Evolutionary conservation across 768 basidiomycete genomes (phyloP).

Genomic region (Tulasnella sp.): DNA sequence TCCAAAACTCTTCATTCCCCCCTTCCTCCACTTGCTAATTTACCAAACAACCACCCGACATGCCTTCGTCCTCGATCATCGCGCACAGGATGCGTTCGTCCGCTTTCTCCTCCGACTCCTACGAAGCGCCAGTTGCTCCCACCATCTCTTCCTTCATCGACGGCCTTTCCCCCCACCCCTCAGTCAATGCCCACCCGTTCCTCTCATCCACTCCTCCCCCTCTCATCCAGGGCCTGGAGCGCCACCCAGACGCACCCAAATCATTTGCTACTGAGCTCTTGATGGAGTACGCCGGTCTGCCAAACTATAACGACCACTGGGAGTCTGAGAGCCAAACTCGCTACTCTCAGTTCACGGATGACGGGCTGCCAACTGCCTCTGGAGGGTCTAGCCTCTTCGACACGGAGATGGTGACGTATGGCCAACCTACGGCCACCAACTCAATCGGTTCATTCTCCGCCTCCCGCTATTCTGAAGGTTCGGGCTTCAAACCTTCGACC

Average conservation of each 20-base stretch:
- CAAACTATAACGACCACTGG: constrained; percentile 5
- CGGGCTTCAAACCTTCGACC: not conserved
- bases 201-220: constrained; percentile 18
- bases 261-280: not conserved
- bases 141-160: constrained; percentile 25
- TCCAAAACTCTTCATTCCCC: not conserved
- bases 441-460: not conserved
- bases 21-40: not conserved
- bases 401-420: not conserved
- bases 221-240: constrained; percentile 19
- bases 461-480: constrained; percentile 6
- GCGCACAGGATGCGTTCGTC: constrained; percentile 12
- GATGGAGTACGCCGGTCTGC: not conserved
- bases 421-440: not conserved
- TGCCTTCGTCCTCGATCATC: constrained; percentile 26
- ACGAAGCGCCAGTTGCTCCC: not conserved
- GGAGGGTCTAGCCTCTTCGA: not conserved
- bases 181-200: constrained; percentile 14
- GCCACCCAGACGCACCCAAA: constrained; percentile 24
- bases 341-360: constrained; percentile 2
- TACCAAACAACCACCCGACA: not conserved
- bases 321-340: not conserved
- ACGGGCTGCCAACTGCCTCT: not conserved
- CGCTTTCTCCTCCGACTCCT: not conserved
- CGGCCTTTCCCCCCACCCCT: constrained; percentile 21